Evolutionary conservation across 2,329 filamentous ascomycete genomes (phyloP).

Genomic region (Stylonectria norvegica): DNA sequence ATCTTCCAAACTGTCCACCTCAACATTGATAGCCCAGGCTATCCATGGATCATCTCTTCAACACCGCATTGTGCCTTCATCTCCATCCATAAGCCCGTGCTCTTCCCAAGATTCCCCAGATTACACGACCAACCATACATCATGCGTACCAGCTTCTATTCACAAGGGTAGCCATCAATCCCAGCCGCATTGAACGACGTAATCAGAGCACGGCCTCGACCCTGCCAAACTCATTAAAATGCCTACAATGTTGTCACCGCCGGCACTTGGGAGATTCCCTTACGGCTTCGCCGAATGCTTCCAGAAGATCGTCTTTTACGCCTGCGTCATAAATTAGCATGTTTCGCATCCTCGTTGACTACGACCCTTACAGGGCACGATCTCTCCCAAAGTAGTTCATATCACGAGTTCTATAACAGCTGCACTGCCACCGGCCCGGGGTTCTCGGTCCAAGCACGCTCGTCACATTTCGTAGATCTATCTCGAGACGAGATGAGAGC

Average conservation of each 20-base stretch:
- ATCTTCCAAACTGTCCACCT: too few species aligned
- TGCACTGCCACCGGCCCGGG: not conserved
- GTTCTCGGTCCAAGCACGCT: not conserved
- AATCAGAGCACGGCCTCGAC: not conserved
- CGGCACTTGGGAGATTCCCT: not conserved
- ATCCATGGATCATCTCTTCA: too few species aligned
- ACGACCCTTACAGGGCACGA: not conserved
- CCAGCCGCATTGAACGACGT: too few species aligned
- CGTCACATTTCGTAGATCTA: too few species aligned
- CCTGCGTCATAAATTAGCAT: not conserved
- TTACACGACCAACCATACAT: too few species aligned
- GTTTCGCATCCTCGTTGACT: not conserved
- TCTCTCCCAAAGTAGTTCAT: not conserved
- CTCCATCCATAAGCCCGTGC: too few species aligned
- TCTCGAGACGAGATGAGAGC: too few species aligned
- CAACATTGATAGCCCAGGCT: too few species aligned
- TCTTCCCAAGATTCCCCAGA: too few species aligned
- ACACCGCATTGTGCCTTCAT: too few species aligned
- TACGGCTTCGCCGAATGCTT: not conserved
- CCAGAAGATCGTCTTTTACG: not conserved
- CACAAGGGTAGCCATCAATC: too few species aligned
- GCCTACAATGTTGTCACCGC: not conserved
- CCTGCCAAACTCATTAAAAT: not conserved
- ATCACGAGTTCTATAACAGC: not conserved
- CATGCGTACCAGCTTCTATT: too few species aligned